Evolutionary conservation across 495 filamentous ascomycete genomes (phyloP), one percentile per base, ranked within the genome.

Genomic region (Acidiella bohemica): DNA sequence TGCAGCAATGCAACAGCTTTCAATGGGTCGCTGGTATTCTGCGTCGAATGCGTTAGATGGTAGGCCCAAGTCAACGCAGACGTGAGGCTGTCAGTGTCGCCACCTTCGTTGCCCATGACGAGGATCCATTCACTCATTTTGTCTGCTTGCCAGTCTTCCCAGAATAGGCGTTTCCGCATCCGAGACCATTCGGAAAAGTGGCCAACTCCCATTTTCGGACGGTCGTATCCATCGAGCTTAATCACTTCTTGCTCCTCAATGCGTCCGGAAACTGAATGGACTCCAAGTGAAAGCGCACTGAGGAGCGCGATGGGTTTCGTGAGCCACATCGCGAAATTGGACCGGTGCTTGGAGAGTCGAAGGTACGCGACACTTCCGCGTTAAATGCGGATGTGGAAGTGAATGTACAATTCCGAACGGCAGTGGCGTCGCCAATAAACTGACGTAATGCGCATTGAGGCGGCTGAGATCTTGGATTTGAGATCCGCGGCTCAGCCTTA

Each of bases 131-230:
- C 45, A 23, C 32, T 32, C 20, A 26, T 42, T 23, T 34, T 37
- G 21, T 44, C 36, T 1, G 32, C 37, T 32, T 55, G 53, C 49
- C 53, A 55, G 24, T 55, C 53, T 11, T 48, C 37, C 24, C 50
- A 35, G 24, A 55, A 55, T 19, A 52, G 32, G 31, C 50, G 52
- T 39, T 55, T 55, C 22, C 37, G 47, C 12, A 34, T 26, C 4
- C 53, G 49, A 31, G 41, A 43, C 53, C 53, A 55, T 36, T 55
- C 49, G 35, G 36, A 43, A 35, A 55, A 55, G 39, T 55, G 53
- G 16, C 53, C 53, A 2, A 52, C 49, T 8, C 53, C 53, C 2
- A n/a, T 33, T 22, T 38, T 32, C n/a, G 25, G 25, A n/a, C 25
- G 25, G 7, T 27, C 7, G 25, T 27, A 27, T 7, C 25, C 7